Evolutionary conservation across 176 grass and related monocot species (phyloP).

Genomic region (Ensete ventricosum): DNA sequence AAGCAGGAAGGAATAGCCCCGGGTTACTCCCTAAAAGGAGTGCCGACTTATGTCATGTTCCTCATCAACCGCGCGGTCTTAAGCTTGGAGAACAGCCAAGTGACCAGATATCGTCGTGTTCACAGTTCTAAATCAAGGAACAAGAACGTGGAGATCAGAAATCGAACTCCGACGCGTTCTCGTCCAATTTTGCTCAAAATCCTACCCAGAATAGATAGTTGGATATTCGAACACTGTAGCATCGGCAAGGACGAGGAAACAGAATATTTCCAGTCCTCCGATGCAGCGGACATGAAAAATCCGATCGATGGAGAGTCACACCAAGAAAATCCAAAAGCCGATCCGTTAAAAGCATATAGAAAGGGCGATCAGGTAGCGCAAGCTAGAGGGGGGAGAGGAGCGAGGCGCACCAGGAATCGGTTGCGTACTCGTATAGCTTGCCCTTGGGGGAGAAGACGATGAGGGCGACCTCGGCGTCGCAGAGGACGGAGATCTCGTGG

Average conservation of each 20-base stretch:
- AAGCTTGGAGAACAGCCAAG: no score
- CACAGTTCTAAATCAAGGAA: not conserved
- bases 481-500: conserved; percentile 53
- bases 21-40: no score
- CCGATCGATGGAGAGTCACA: not conserved
- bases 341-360: not conserved
- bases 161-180: not conserved
- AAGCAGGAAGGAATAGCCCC: no score
- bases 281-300: not conserved
- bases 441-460: conserved; percentile 59
- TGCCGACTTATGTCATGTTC: no score
- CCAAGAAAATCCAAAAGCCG: not conserved
- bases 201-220: not conserved
- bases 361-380: not conserved
- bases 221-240: not conserved
- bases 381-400: not conserved
- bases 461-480: conserved; percentile 50
- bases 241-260: not conserved
- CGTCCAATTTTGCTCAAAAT: not conserved
- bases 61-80: no score
- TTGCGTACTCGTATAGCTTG: conserved; percentile 39
- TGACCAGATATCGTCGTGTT: not conserved
- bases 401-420: not conserved
- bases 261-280: not conserved
- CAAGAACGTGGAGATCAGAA: not conserved